A percentile compares a stretch with the other conserved stretches of the same genome.
These are phyloP conservation scores for Mychonastes homosphaera DNA, from an alignment of 139 green algal species.

Conservation along the genomic window DNA sequence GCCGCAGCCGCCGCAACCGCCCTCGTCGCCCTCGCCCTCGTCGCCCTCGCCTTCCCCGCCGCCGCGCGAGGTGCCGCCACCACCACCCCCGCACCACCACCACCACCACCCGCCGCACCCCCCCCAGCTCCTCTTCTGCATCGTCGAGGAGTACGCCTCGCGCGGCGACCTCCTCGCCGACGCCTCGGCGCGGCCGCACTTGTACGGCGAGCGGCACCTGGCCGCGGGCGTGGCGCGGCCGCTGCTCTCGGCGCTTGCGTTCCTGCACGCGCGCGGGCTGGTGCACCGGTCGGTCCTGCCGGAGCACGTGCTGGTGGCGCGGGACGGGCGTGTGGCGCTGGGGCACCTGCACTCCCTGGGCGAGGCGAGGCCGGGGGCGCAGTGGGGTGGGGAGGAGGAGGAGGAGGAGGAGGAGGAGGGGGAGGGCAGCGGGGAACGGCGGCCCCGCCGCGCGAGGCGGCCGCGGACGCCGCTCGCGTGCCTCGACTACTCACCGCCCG, in stretches of 20 bases:
- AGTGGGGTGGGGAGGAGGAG: not conserved
- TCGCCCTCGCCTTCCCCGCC: not conserved
- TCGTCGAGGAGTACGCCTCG: conserved; percentile 43
- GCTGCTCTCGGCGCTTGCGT: conserved; percentile 31
- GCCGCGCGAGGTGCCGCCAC: not conserved
- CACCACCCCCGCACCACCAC: not conserved
- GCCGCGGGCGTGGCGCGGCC: conserved; percentile 26
- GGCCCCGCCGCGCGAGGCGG: not conserved
- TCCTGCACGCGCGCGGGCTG: conserved; percentile 25
- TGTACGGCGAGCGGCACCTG: conserved; percentile 34
- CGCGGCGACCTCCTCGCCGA: conserved; percentile 38
- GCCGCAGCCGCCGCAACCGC: not conserved
- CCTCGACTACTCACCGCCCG: no score
- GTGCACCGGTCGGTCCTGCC: conserved; percentile 25
- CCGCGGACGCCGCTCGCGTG: not conserved
- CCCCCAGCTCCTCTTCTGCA: not conserved
- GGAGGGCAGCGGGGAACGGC: not conserved
- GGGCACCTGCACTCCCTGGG: conserved; percentile 27
- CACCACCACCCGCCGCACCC: not conserved
- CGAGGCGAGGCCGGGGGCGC: no score
- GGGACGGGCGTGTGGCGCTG: conserved; percentile 26
- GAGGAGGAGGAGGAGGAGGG: not conserved
- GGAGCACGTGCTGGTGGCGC: conserved; percentile 34
- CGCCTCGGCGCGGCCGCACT: conserved; percentile 15
- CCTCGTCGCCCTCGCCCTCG: not conserved